phyloP scores from a whole-genome alignment of 2,329 filamentous ascomycete species.

The Ophiostoma triangulosporum region DNA sequence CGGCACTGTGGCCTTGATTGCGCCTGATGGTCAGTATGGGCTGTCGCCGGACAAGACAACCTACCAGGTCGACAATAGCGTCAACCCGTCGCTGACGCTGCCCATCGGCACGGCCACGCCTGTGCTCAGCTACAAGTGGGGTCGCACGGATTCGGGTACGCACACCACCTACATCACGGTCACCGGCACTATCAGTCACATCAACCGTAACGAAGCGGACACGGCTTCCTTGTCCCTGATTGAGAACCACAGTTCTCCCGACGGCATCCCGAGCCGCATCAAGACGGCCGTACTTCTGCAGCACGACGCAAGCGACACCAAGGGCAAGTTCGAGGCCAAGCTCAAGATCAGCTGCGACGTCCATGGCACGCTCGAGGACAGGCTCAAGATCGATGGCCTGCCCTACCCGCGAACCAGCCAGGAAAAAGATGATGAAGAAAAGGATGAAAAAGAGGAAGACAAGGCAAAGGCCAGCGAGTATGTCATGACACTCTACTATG shows the following conservation, averaged over 20 bases:
- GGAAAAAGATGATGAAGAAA: too few relatives aligned
- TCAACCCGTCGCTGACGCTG: neutral
- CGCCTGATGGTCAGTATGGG: neutral
- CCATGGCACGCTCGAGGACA: neutral
- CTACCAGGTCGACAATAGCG: neutral
- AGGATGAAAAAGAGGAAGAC: neutral
- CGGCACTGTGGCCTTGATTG: neutral
- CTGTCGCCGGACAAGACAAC: neutral
- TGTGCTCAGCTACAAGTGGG: neutral
- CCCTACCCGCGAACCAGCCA: neutral
- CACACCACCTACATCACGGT: too few relatives aligned
- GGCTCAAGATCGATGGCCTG: neutral
- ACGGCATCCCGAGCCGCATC: conserved; percentile 1
- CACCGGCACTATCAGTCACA: neutral
- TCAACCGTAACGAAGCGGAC: neutral
- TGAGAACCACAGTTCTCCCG: neutral
- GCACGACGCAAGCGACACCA: neutral
- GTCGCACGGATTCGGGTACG: neutral
- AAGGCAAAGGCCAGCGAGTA: neutral
- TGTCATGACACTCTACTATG: neutral
- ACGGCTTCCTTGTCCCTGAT: neutral
- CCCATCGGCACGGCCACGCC: neutral
- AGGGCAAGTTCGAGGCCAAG: conserved; percentile 1
- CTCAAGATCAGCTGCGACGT: conserved; percentile 2
- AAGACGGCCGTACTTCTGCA: conserved; percentile 3